Percentiles rank a stretch among this genome's conserved stretches.
These are phyloP conservation scores for Ophioceras dolichostomum DNA, from an alignment of 2,329 filamentous ascomycete species.

Conservation along the genomic window DNA sequence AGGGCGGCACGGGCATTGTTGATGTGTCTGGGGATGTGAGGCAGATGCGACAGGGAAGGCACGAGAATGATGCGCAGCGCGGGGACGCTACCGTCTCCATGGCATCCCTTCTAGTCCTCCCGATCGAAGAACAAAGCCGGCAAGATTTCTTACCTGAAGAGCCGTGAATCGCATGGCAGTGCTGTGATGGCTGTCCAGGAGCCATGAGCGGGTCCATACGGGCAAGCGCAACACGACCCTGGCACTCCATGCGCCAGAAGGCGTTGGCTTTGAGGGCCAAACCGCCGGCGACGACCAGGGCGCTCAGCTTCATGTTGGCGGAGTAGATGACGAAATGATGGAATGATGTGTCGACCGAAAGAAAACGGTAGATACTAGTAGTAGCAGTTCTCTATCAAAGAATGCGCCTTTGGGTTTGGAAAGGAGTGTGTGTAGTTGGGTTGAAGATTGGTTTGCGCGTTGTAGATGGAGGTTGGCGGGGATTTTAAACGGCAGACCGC, in stretches of 20 bases:
- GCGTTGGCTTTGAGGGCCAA: slow-evolving; percentile 30
- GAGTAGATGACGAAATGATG: no score
- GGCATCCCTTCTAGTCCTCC: no score
- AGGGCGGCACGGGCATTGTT: no score
- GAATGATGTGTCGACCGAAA: neutral
- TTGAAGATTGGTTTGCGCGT: no score
- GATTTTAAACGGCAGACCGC: no score
- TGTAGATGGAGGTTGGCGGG: no score
- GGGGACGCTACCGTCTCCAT: no score
- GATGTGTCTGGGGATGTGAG: no score
- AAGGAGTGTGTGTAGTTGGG: neutral
- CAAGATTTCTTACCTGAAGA: slow-evolving; percentile 49
- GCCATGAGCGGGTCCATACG: slow-evolving; percentile 69
- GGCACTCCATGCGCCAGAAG: slow-evolving; percentile 88
- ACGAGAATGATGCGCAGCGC: no score
- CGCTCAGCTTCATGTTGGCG: slow-evolving; percentile 2
- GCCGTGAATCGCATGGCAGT: slow-evolving; percentile 67
- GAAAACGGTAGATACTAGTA: neutral
- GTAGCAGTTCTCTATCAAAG: neutral
- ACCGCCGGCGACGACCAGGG: slow-evolving; percentile 5
- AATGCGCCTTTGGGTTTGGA: neutral
- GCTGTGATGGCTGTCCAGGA: slow-evolving; percentile 43
- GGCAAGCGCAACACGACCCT: slow-evolving; percentile 53
- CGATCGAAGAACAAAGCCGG: neutral
- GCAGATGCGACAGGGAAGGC: no score